A percentile compares a stretch with the other conserved stretches of the same genome.
Conservation (phyloP, 2,329 filamentous ascomycete species). For the Ascochyta rabiei region DNA sequence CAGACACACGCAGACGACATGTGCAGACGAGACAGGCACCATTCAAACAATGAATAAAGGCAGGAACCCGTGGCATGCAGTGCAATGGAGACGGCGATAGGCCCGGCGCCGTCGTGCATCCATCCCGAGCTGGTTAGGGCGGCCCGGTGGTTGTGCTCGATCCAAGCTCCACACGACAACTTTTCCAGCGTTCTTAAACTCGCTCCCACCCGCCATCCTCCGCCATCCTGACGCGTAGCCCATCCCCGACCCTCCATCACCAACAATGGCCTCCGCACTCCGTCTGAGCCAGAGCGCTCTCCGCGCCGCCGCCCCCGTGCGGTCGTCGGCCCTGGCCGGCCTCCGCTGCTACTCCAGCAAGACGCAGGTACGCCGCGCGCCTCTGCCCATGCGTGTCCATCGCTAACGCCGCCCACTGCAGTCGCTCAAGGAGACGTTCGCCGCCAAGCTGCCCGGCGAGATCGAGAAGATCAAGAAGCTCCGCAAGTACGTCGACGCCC, state of each 20-base stretch:
- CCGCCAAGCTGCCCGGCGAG: slow-evolving; percentile 92
- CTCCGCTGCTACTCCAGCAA: slow-evolving; percentile 93
- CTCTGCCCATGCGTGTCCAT: slow-evolving; percentile 8
- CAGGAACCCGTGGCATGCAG: neutral
- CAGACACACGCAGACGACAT: neutral
- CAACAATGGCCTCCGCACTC: slow-evolving; percentile 81
- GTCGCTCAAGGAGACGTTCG: slow-evolving; percentile 98
- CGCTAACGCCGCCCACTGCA: slow-evolving; percentile 53
- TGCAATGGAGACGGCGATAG: slow-evolving; percentile 1
- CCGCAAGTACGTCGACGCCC: slow-evolving; percentile 70
- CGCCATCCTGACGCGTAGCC: slow-evolving; percentile 34
- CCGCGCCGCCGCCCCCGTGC: slow-evolving; percentile 70
- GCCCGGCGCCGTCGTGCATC: neutral
- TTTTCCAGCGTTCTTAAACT: slow-evolving; percentile 39
- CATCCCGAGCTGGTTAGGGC: slow-evolving; percentile 1
- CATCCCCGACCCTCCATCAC: slow-evolving; percentile 38
- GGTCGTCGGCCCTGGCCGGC: slow-evolving; percentile 78
- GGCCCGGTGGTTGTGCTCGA: slow-evolving; percentile 7
- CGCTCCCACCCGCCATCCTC: slow-evolving; percentile 41
- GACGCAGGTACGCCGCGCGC: slow-evolving; percentile 68
- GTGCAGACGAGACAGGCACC: too few relatives aligned
- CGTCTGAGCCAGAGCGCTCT: slow-evolving; percentile 82
- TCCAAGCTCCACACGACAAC: slow-evolving; percentile 22
- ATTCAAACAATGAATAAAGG: too few relatives aligned
- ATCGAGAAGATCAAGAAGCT: slow-evolving; percentile 99